phyloP scores from a whole-genome alignment of 164 flowering plant species.

The Aristolochia contorta region DNA sequence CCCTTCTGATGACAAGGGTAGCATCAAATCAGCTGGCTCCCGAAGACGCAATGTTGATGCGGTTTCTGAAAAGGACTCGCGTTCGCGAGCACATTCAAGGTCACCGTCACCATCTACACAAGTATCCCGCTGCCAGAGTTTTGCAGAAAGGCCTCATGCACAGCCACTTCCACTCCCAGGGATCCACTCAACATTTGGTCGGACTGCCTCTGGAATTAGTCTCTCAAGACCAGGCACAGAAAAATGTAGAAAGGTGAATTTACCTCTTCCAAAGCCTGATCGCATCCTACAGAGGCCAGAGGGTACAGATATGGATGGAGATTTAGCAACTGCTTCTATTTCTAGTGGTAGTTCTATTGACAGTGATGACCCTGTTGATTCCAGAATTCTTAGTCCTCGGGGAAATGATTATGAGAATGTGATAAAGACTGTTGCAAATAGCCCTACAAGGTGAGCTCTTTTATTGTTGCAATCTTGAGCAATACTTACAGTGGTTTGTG shows the following conservation, averaged over 20 bases:
- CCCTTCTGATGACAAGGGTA: conserved; percentile 48
- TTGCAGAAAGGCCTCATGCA: conserved; percentile 65
- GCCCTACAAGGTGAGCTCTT: conserved; percentile 62
- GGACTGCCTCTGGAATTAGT: conserved; percentile 55
- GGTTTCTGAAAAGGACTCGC: conserved; percentile 48
- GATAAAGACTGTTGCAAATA: conserved; percentile 40
- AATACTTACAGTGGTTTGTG: too few species aligned
- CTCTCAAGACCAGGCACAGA: conserved; percentile 37
- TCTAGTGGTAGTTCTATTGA: conserved; percentile 60
- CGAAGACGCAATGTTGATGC: conserved; percentile 46
- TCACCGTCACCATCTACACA: conserved; percentile 69
- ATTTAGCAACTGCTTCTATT: conserved; percentile 60
- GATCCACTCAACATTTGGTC: conserved; percentile 28
- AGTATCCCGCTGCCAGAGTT: conserved; percentile 90
- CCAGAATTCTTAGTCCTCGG: conserved; percentile 53
- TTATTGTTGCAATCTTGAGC: background rate
- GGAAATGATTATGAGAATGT: conserved; percentile 56
- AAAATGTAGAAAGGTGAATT: conserved; percentile 38
- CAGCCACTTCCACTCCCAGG: conserved; percentile 90
- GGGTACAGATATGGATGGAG: conserved; percentile 50
- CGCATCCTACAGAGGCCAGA: conserved; percentile 32
- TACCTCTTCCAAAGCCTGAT: conserved; percentile 58
- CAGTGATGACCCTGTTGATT: conserved; percentile 70
- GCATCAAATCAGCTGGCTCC: conserved; percentile 45
- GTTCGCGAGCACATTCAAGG: conserved; percentile 53